Evolutionary conservation across 441 rosid species (phyloP).

Genomic region (Croton laevigatus): DNA sequence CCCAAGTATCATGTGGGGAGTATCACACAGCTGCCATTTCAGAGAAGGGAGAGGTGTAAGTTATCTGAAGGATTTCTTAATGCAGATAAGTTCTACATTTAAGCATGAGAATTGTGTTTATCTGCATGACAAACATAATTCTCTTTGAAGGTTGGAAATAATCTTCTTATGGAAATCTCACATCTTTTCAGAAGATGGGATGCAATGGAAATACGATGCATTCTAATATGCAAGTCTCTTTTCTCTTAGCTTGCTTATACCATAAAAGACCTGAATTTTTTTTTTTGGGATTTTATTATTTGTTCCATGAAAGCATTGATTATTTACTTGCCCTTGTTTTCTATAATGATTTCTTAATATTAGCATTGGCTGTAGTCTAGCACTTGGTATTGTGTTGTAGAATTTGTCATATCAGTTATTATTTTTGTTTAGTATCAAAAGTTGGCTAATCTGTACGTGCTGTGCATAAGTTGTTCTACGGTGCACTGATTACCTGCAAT

Average conservation of each 20-base stretch:
- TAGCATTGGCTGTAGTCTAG: not conserved
- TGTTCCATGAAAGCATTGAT: not conserved
- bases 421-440: not conserved
- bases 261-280: conserved; percentile 10
- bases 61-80: conserved; percentile 42
- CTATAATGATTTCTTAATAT: not conserved
- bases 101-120: conserved; percentile 46
- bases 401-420: not conserved
- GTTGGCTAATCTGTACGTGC: not conserved
- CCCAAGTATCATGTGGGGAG: conserved; percentile 90
- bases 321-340: not conserved
- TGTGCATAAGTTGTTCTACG: not conserved
- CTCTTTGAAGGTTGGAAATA: conserved; percentile 51
- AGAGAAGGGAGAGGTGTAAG: conserved; percentile 97
- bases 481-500: not conserved
- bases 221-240: conserved; percentile 74
- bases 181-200: conserved; percentile 45
- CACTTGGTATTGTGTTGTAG: not conserved
- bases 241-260: conserved; percentile 34
- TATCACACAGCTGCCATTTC: conserved; percentile 92
- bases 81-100: conserved; percentile 43
- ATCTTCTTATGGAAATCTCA: conserved; percentile 46
- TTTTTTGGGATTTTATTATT: not conserved
- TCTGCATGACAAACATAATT: conserved; percentile 48
- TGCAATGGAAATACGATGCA: conserved; percentile 56